phyloP scores from a whole-genome alignment of 202 grass and related monocot species.

The Saccharum hybrid region DNA sequence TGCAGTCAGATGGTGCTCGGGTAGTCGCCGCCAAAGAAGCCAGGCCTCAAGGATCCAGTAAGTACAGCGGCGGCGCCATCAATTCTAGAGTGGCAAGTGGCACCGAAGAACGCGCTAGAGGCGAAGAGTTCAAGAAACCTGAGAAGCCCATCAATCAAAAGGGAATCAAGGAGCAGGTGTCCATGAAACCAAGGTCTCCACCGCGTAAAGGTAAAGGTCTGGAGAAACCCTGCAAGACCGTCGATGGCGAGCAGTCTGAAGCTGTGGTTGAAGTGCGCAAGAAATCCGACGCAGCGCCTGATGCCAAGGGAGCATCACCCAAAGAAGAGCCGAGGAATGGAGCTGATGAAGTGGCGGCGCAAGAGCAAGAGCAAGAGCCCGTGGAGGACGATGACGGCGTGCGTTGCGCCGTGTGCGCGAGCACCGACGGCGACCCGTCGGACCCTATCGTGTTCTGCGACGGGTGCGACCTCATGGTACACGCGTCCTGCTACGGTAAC shows the following conservation, averaged over 20 bases:
- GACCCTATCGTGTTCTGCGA: constrained; percentile 98
- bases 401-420: constrained; percentile 69
- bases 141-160: constrained; percentile 5
- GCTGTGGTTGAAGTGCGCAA: not conserved
- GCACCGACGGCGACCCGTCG: constrained; percentile 83
- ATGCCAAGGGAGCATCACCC: not conserved
- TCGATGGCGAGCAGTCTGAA: not conserved
- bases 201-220: not conserved
- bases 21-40: constrained; percentile 10
- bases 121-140: constrained; percentile 6
- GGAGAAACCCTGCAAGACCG: not conserved
- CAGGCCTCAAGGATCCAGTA: constrained; percentile 26
- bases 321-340: not conserved
- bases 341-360: not conserved
- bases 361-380: not conserved
- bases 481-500: constrained; percentile 85
- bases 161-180: not conserved
- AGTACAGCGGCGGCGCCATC: not conserved
- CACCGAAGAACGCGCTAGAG: not conserved
- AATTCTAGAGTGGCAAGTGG: not conserved
- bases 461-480: constrained; percentile 92
- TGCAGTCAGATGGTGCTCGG: constrained; percentile 7
- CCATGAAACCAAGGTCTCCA: constrained; percentile 21
- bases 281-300: not conserved
- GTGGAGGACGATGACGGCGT: constrained; percentile 72